These are phyloP conservation scores for Thalia dealbata DNA, from an alignment of 176 grass and related monocot species.

Conservation along the genomic window DNA sequence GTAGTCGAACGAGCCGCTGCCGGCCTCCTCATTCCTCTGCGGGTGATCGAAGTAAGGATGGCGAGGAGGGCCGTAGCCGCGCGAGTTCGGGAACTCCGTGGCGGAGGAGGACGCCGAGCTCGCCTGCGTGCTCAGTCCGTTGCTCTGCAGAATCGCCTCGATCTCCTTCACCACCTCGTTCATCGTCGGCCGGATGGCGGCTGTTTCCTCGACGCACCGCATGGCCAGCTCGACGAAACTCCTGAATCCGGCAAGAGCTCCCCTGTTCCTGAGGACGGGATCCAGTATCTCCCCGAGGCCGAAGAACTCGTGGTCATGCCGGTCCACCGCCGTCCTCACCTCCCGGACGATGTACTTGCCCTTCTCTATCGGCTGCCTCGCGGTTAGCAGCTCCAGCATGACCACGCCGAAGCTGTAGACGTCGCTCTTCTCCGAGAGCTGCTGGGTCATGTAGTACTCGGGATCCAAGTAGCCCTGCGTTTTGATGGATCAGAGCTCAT, in stretches of 20 bases:
- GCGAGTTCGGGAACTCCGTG: conserved; percentile 25
- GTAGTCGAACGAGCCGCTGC: conserved; percentile 34
- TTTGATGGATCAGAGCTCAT: too few relatives aligned
- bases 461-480: conserved; percentile 67
- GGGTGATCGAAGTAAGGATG: conserved; percentile 29
- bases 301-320: conserved; percentile 49
- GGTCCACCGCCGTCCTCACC: conserved; percentile 34
- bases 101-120: conserved; percentile 30
- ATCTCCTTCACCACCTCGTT: conserved; percentile 58
- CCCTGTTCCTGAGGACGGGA: conserved; percentile 32
- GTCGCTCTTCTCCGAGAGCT: conserved; percentile 69
- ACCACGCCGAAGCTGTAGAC: conserved; percentile 68
- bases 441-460: conserved; percentile 71
- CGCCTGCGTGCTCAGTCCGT: conserved; percentile 21
- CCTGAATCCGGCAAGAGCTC: conserved; percentile 34
- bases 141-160: conserved; percentile 49
- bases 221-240: conserved; percentile 54
- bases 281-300: conserved; percentile 41
- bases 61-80: neutral
- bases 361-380: conserved; percentile 51
- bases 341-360: conserved; percentile 56
- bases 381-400: conserved; percentile 55
- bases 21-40: conserved; percentile 37
- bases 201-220: conserved; percentile 51
- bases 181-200: conserved; percentile 43